Evolutionary conservation across 2,329 filamentous ascomycete species (phyloP).

Genomic region (Leptographium galeiforme): DNA sequence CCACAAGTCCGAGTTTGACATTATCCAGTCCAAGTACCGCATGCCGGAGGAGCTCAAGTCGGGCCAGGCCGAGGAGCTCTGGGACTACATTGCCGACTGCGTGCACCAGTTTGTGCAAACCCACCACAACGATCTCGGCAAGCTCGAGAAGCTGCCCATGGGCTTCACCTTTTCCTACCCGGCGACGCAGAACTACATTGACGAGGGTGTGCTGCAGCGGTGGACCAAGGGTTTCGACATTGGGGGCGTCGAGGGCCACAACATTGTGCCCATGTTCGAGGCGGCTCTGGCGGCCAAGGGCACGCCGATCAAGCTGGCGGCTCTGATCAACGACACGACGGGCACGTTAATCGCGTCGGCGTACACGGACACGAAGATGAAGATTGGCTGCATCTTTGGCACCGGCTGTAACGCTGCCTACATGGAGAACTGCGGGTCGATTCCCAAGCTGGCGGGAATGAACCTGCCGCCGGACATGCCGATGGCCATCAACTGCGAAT

Average conservation of each 20-base stretch:
- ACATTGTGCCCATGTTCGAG: conserved; percentile 83
- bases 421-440: conserved; percentile 83
- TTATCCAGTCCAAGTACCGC: conserved; percentile 90
- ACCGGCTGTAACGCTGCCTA: conserved; percentile 98
- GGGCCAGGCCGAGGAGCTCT: conserved; percentile 70
- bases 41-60: conserved; percentile 90
- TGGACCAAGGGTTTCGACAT: conserved; percentile 99
- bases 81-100: conserved; percentile 91
- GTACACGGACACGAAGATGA: conserved; percentile 89
- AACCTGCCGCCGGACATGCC: conserved; percentile 72
- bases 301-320: conserved; percentile 83
- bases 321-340: conserved; percentile 94
- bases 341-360: conserved; percentile 92
- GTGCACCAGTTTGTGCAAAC: conserved; percentile 80
- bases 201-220: conserved; percentile 80
- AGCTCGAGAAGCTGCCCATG: conserved; percentile 56
- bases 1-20: conserved; percentile 80
- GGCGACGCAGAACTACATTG: conserved; percentile 83
- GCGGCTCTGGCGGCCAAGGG: conserved; percentile 58
- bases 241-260: conserved; percentile 75
- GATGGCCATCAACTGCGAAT: conserved; percentile 97
- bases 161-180: conserved; percentile 97
- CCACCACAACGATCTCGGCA: conserved; percentile 56
- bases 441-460: conserved; percentile 87
- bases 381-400: conserved; percentile 95